A percentile compares a stretch with the other conserved stretches of the same genome.
Conservation (phyloP, 2,329 filamentous ascomycete species). For the Byssothecium circinans region DNA sequence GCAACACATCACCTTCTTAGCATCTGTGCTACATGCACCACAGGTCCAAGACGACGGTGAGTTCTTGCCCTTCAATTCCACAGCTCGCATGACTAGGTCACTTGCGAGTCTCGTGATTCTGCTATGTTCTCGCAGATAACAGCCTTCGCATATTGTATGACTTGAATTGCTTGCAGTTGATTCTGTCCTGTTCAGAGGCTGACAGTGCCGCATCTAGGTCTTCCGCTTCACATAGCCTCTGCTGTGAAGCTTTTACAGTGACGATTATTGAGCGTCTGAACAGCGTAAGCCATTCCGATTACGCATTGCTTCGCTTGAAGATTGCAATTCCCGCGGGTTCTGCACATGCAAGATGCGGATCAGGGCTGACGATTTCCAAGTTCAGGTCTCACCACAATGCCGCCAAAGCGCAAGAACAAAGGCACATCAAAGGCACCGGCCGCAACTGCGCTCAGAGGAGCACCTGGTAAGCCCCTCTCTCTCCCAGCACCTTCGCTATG, state of each 20-base stretch:
- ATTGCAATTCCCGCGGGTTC: not conserved
- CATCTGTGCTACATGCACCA: constrained; percentile 19
- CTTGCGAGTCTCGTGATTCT: not conserved
- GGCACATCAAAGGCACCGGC: constrained; percentile 19
- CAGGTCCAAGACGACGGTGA: constrained; percentile 22
- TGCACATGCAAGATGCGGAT: not conserved
- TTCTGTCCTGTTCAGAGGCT: constrained; percentile 6
- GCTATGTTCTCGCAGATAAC: not conserved
- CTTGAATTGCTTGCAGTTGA: not conserved
- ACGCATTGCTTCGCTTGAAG: not conserved
- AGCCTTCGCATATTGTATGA: not conserved
- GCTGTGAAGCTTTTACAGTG: not conserved
- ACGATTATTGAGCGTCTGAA: not conserved
- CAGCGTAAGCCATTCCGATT: constrained; percentile 14
- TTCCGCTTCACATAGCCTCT: constrained; percentile 2
- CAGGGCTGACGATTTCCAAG: not conserved
- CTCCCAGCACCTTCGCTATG: constrained; percentile 2
- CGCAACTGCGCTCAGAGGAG: constrained; percentile 15
- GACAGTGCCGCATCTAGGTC: constrained; percentile 1
- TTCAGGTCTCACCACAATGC: constrained; percentile 27
- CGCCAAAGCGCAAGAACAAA: constrained; percentile 38
- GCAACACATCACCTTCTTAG: constrained; percentile 20
- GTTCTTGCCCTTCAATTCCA: constrained; percentile 5
- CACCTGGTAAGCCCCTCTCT: constrained; percentile 22
- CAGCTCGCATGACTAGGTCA: not conserved